Conservation (phyloP, 208 protist species). For the Acanthamoeba polyphaga region DNA sequence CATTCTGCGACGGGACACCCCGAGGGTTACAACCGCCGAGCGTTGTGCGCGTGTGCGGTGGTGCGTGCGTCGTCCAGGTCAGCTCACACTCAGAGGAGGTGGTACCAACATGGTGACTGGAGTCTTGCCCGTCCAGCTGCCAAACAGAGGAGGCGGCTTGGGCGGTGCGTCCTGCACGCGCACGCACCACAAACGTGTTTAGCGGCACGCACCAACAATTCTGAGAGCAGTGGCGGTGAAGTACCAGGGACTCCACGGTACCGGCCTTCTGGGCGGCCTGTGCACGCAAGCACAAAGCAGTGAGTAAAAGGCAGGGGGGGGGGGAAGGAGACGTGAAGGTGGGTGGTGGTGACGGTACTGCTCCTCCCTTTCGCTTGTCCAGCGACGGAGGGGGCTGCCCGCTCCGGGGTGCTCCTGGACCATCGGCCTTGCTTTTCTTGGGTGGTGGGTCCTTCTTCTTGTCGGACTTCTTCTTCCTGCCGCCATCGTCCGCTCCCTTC, state of each 20-base stretch:
- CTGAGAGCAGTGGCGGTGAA: background rate
- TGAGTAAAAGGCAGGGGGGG: background rate
- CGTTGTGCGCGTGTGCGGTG: background rate
- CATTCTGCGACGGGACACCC: background rate
- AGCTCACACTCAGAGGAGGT: background rate
- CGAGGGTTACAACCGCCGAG: too few species aligned
- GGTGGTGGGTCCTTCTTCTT: constrained; percentile 70
- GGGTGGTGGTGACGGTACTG: background rate
- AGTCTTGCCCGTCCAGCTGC: constrained; percentile 76
- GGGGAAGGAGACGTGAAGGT: background rate
- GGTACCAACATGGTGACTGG: constrained; percentile 73
- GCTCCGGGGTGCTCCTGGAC: background rate
- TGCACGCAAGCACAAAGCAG: background rate
- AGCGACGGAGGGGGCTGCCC: background rate
- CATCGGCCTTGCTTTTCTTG: background rate
- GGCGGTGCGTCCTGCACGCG: constrained; percentile 44
- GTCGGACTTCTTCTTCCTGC: constrained; percentile 69
- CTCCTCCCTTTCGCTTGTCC: constrained; percentile 45
- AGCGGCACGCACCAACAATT: too few species aligned
- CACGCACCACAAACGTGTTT: background rate
- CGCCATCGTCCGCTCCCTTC: constrained; percentile 46
- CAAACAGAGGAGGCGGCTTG: constrained; percentile 60
- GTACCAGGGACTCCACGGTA: background rate
- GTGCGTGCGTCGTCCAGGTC: too few species aligned
- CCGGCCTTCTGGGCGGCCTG: background rate